phyloP scores from a whole-genome alignment of 2,329 filamentous ascomycete species.

The Neoscytalidium dimidiatum region DNA sequence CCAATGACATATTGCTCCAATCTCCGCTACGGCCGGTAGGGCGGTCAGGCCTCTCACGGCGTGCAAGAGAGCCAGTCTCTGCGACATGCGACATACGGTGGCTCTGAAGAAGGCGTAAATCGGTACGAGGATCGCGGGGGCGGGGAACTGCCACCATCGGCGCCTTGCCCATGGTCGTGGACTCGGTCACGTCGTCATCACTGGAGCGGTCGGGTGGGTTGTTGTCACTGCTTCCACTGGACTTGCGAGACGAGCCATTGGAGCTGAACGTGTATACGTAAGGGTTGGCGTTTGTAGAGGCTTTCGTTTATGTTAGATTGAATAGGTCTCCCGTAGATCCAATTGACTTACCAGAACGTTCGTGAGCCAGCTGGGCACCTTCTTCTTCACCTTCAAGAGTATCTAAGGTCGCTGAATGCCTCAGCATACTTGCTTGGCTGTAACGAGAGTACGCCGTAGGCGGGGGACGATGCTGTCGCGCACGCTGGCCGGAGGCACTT shows the following conservation, averaged over 20 bases:
- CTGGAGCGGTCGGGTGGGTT: conserved; percentile 9
- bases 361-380: background rate
- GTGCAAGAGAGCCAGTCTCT: conserved; percentile 51
- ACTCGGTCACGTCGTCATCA: background rate
- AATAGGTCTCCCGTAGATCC: no score
- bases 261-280: background rate
- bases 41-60: conserved; percentile 33
- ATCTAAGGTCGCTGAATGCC: conserved; percentile 35
- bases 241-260: conserved; percentile 12
- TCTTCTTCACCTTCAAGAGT: conserved; percentile 32
- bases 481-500: conserved; percentile 17
- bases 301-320: background rate
- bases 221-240: conserved; percentile 11
- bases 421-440: conserved; percentile 34
- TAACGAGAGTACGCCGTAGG: conserved; percentile 40
- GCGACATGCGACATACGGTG: conserved; percentile 53
- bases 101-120: conserved; percentile 41
- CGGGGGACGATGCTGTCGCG: conserved; percentile 30
- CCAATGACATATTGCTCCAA: conserved; percentile 39
- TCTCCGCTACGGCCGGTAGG: conserved; percentile 39
- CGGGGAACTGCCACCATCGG: conserved; percentile 28
- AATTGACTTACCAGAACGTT: conserved; percentile 8
- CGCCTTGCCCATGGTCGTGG: background rate
- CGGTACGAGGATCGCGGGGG: conserved; percentile 16
- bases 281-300: background rate